Evolutionary conservation across 441 rosid species (phyloP).

Genomic region (Erodium trifolium): DNA sequence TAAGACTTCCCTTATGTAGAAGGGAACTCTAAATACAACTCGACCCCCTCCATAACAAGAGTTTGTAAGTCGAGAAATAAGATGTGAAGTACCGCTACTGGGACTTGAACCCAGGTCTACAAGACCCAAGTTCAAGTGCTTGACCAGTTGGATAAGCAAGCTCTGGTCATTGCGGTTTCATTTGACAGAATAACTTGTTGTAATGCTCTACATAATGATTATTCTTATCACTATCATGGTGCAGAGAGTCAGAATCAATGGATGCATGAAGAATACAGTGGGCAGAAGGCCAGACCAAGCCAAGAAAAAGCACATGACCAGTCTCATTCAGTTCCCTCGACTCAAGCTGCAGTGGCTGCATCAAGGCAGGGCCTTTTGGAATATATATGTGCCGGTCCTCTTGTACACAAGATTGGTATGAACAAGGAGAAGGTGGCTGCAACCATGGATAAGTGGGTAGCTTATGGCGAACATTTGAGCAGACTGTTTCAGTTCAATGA

Average conservation of each 20-base stretch:
- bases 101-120: too few relatives aligned
- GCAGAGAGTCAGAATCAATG: slow-evolving; percentile 32
- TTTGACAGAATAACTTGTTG: too few relatives aligned
- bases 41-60: too few relatives aligned
- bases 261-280: slow-evolving; percentile 35
- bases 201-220: too few relatives aligned
- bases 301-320: slow-evolving; percentile 18
- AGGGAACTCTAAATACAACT: too few relatives aligned
- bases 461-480: slow-evolving; percentile 52
- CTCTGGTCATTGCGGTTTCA: too few relatives aligned
- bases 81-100: too few relatives aligned
- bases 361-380: slow-evolving; percentile 65
- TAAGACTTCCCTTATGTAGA: too few relatives aligned
- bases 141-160: too few relatives aligned
- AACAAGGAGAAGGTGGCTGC: slow-evolving; percentile 51
- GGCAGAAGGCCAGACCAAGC: slow-evolving; percentile 12
- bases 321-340: slow-evolving; percentile 34
- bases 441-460: slow-evolving; percentile 74
- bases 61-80: too few relatives aligned
- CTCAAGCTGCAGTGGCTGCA: slow-evolving; percentile 50
- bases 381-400: slow-evolving; percentile 83
- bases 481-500: slow-evolving; percentile 67
- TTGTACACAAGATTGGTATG: slow-evolving; percentile 50
- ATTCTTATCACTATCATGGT: slow-evolving; percentile 6
- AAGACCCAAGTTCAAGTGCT: too few relatives aligned